These are phyloP conservation scores for Didymosphaeria variabile DNA, from an alignment of 2,329 filamentous ascomycete genomes.

Conservation along the genomic window DNA sequence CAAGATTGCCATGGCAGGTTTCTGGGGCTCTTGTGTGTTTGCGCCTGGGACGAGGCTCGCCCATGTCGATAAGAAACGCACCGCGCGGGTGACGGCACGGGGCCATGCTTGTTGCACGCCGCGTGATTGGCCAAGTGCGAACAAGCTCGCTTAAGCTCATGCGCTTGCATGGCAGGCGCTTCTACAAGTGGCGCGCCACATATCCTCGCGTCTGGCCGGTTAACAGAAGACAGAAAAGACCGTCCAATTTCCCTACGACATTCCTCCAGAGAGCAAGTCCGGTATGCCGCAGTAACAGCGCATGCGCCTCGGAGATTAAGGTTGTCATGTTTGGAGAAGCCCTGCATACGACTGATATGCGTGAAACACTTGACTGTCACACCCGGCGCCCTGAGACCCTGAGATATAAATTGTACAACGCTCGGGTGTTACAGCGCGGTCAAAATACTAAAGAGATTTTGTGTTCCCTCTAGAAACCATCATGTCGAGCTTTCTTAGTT, in stretches of 20 bases:
- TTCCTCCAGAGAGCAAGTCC: too few species aligned
- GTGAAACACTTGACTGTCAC: neutral
- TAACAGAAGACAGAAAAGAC: neutral
- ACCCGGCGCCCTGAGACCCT: neutral
- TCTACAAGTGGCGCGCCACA: neutral
- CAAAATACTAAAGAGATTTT: neutral
- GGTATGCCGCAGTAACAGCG: neutral
- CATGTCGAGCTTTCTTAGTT: too few species aligned
- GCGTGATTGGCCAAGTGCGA: neutral
- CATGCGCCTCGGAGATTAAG: neutral
- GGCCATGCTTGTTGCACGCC: neutral
- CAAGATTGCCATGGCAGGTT: conserved; percentile 13
- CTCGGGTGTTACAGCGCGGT: neutral
- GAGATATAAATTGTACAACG: neutral
- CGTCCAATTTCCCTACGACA: neutral
- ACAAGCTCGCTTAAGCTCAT: neutral
- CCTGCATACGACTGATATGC: neutral
- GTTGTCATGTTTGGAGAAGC: neutral
- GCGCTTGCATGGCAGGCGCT: neutral
- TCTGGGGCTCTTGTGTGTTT: neutral
- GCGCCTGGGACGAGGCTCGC: conserved; percentile 2
- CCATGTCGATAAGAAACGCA: conserved; percentile 6
- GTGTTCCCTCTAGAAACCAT: neutral
- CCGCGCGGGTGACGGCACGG: conserved; percentile 5
- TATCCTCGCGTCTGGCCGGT: neutral